Conservation (phyloP, 2,329 filamentous ascomycete species). For the Alternaria sp. region DNA sequence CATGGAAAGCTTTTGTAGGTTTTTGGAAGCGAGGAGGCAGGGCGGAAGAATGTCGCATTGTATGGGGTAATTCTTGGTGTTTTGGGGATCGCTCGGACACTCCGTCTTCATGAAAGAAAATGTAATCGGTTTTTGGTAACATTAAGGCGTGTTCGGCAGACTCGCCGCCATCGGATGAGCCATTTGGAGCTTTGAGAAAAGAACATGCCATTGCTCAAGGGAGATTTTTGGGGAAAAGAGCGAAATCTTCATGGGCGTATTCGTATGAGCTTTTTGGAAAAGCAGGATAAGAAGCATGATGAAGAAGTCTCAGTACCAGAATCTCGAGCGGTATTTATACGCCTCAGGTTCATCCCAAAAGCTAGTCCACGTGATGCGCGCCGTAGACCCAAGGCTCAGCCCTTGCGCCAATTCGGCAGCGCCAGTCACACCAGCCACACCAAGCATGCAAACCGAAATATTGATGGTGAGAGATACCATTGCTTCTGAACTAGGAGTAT, state of each 20-base stretch:
- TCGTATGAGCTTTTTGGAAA: no score
- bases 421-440: background rate
- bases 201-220: no score
- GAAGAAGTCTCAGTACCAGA: background rate
- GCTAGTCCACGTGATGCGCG: background rate
- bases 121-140: background rate
- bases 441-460: background rate
- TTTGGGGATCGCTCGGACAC: no score
- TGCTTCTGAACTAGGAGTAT: background rate
- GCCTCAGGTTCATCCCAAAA: background rate
- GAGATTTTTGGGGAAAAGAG: no score
- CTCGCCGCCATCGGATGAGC: background rate
- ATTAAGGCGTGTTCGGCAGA: background rate
- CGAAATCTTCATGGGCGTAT: no score
- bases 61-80: no score
- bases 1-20: background rate
- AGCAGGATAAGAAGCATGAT: background rate
- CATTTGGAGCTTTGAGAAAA: no score
- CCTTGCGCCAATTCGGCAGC: no score
- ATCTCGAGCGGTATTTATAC: background rate
- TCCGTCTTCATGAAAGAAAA: background rate
- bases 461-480: background rate
- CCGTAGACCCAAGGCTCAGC: background rate
- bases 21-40: background rate
- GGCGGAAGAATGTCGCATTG: no score